These are phyloP conservation scores for Laburnicola sp. DNA, from an alignment of 2,329 filamentous ascomycete species.

Conservation along the genomic window DNA sequence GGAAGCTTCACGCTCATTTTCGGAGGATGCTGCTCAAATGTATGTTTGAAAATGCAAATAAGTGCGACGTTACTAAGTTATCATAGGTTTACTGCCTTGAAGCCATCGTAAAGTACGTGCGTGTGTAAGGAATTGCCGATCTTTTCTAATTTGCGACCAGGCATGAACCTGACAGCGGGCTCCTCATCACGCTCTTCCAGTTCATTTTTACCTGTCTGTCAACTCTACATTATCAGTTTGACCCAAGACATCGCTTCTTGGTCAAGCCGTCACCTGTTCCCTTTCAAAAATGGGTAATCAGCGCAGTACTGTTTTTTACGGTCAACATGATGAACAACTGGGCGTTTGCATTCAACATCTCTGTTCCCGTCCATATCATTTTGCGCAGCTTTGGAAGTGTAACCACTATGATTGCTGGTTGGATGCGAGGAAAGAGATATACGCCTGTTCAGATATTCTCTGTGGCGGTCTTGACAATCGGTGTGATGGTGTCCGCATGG, in stretches of 20 bases:
- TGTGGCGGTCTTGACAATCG: constrained; percentile 79
- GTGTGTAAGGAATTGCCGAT: too few relatives aligned
- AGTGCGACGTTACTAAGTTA: constrained; percentile 13
- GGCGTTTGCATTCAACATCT: constrained; percentile 96
- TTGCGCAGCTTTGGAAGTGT: constrained; percentile 93
- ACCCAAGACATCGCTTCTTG: constrained; percentile 67
- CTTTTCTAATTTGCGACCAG: constrained; percentile 51
- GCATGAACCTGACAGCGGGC: constrained; percentile 83
- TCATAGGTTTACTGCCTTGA: constrained; percentile 89
- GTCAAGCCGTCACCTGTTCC: constrained; percentile 79
- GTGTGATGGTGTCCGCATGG: constrained; percentile 85
- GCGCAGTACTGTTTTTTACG: constrained; percentile 85
- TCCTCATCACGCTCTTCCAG: constrained; percentile 58
- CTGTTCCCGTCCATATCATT: constrained; percentile 95
- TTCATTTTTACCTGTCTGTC: constrained; percentile 66
- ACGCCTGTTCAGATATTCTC: constrained; percentile 77
- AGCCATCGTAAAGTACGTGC: constrained; percentile 83
- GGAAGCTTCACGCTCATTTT: constrained; percentile 84
- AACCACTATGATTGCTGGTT: constrained; percentile 91
- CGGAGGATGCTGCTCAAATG: constrained; percentile 93
- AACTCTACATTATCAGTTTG: constrained; percentile 51
- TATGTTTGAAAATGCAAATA: constrained; percentile 49
- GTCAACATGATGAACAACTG: constrained; percentile 98
- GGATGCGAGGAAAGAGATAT: constrained; percentile 82
- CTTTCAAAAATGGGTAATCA: constrained; percentile 80